Conservation (phyloP, 2,329 filamentous ascomycete genomes). For the Phialophora chinensis region DNA sequence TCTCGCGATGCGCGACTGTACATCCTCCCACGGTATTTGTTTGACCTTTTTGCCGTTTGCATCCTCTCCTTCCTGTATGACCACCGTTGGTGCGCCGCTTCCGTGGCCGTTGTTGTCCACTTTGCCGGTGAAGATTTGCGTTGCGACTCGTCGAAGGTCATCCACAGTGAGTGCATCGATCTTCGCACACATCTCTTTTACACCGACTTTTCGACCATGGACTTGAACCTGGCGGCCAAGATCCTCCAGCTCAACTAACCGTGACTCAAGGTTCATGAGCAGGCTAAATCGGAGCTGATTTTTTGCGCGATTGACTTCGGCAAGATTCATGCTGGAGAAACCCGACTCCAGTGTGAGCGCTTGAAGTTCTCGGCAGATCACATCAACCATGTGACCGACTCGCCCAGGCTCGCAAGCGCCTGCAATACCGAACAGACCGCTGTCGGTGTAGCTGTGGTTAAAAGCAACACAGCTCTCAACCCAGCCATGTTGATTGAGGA, state of each 20-base stretch:
- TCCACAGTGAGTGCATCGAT: slow-evolving; percentile 81
- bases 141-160: slow-evolving; percentile 83
- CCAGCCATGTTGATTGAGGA: slow-evolving; percentile 97
- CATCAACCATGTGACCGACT: slow-evolving; percentile 84
- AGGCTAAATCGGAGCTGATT: slow-evolving; percentile 90
- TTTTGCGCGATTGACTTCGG: slow-evolving; percentile 90
- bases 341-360: slow-evolving; percentile 77
- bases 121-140: slow-evolving; percentile 75
- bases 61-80: slow-evolving; percentile 87
- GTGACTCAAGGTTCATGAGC: slow-evolving; percentile 95
- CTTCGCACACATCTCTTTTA: slow-evolving; percentile 86
- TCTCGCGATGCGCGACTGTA: slow-evolving; percentile 81
- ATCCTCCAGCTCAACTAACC: slow-evolving; percentile 98
- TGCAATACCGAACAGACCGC: slow-evolving; percentile 91
- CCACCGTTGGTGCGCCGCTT: slow-evolving; percentile 89
- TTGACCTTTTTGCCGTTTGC: slow-evolving; percentile 68
- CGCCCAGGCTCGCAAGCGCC: slow-evolving; percentile 81
- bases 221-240: slow-evolving; percentile 94
- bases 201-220: slow-evolving; percentile 90
- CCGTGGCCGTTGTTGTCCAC: slow-evolving; percentile 77
- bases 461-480: slow-evolving; percentile 95
- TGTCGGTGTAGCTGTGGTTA: slow-evolving; percentile 97
- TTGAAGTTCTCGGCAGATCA: slow-evolving; percentile 90
- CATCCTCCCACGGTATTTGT: slow-evolving; percentile 81
- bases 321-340: slow-evolving; percentile 71